Evolutionary conservation across 108 stramenopile species (phyloP).

Genomic region (Fistulifera pelliculosa): DNA sequence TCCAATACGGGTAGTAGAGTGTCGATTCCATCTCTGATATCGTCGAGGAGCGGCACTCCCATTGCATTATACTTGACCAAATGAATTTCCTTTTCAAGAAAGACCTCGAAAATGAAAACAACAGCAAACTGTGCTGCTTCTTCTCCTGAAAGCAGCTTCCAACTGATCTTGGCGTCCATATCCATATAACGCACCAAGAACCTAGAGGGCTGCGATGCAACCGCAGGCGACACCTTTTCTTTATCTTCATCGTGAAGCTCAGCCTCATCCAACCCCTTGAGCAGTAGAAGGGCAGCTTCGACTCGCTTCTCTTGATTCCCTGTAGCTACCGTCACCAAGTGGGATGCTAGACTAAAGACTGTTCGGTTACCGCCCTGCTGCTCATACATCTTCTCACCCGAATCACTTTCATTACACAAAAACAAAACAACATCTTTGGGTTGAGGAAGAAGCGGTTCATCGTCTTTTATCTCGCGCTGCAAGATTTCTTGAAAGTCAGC

Average conservation of each 20-base stretch:
- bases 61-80: neutral
- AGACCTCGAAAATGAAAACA: slow-evolving; percentile 39
- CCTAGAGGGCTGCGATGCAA: slow-evolving; percentile 2
- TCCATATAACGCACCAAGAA: slow-evolving; percentile 5
- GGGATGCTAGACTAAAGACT: slow-evolving; percentile 30
- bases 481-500: neutral
- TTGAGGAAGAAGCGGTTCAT: slow-evolving; percentile 10
- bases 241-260: neutral
- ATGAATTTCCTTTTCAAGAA: slow-evolving; percentile 32
- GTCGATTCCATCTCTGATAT: slow-evolving; percentile 8
- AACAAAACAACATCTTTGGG: slow-evolving; percentile 33
- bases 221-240: neutral
- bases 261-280: slow-evolving; percentile 8
- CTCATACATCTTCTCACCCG: slow-evolving; percentile 25
- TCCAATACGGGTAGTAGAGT: neutral
- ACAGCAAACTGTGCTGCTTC: slow-evolving; percentile 22
- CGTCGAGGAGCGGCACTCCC: neutral
- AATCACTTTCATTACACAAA: neutral
- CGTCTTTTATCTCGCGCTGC: neutral
- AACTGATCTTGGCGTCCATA: slow-evolving; percentile 1
- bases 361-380: slow-evolving; percentile 34
- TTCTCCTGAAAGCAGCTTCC: slow-evolving; percentile 1
- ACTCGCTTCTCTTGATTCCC: slow-evolving; percentile 15
- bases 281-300: slow-evolving; percentile 15
- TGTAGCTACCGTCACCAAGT: slow-evolving; percentile 22